Evolutionary conservation across 2,329 filamentous ascomycete species (phyloP).

Genomic region (Coniochaeta sp.): DNA sequence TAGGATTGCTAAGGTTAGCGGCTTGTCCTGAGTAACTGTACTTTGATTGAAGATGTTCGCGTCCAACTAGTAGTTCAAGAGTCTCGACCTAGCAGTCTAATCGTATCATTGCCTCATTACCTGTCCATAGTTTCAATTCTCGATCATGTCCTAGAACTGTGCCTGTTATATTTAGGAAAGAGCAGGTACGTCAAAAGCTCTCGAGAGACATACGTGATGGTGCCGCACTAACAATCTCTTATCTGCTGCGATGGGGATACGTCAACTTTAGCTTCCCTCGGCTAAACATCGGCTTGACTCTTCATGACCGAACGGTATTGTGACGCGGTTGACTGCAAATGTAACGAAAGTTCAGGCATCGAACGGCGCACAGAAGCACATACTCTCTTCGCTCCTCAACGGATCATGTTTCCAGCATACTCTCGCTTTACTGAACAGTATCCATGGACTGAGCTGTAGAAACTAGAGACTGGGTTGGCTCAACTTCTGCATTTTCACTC

Average conservation of each 20-base stretch:
- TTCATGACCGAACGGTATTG: neutral
- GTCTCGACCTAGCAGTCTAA: too few relatives aligned
- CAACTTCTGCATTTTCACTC: conserved; percentile 7
- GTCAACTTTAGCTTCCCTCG: neutral
- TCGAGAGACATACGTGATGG: too few relatives aligned
- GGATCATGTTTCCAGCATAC: neutral
- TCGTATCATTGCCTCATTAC: too few relatives aligned
- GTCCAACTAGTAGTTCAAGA: too few relatives aligned
- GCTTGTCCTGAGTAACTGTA: too few relatives aligned
- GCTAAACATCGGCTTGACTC: neutral
- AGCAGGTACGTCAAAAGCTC: too few relatives aligned
- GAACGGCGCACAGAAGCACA: neutral
- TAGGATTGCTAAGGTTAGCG: neutral
- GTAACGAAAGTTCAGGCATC: neutral
- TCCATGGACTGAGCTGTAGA: neutral
- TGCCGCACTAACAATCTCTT: too few relatives aligned
- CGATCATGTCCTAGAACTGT: too few relatives aligned
- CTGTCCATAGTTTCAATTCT: too few relatives aligned
- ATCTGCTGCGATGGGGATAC: too few relatives aligned
- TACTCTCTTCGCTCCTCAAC: neutral
- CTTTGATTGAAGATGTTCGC: too few relatives aligned
- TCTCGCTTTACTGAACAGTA: neutral
- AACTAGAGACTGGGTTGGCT: conserved; percentile 3
- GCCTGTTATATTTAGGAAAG: too few relatives aligned
- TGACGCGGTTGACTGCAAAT: neutral